Evolutionary conservation across 768 basidiomycete species (phyloP).

Genomic region (Chalciporus chontae): DNA sequence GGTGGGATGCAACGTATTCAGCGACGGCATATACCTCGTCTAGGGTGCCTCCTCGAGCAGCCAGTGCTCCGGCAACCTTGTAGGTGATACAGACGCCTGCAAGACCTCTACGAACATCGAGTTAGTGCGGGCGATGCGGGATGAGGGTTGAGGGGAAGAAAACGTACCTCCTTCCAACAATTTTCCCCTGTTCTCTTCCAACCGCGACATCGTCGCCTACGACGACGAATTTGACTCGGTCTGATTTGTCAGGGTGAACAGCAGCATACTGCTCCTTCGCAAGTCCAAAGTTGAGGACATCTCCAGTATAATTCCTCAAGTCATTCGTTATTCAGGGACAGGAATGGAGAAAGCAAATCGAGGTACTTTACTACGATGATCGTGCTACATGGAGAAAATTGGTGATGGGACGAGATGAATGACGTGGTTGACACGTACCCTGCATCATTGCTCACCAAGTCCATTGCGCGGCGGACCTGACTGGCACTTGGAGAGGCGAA

Average conservation of each 20-base stretch:
- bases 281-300: conserved; percentile 87
- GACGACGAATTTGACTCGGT: conserved; percentile 69
- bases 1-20: conserved; percentile 57
- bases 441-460: conserved; percentile 66
- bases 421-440: conserved; percentile 44
- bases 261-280: conserved; percentile 83
- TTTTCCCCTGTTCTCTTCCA: conserved; percentile 71
- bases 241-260: conserved; percentile 60
- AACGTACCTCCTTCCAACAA: conserved; percentile 71
- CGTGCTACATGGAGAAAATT: conserved; percentile 43
- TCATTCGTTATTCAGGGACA: conserved; percentile 2
- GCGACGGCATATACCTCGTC: conserved; percentile 67
- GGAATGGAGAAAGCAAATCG: not conserved
- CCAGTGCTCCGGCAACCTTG: conserved; percentile 86
- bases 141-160: conserved; percentile 11
- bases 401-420: not conserved
- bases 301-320: conserved; percentile 81
- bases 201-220: conserved; percentile 92
- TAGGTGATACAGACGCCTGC: conserved; percentile 83
- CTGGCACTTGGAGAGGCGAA: conserved; percentile 88
- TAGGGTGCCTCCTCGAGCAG: conserved; percentile 61
- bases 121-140: not conserved
- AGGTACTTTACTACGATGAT: conserved; percentile 79
- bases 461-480: conserved; percentile 80
- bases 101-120: conserved; percentile 53